Percentiles rank a stretch among this genome's conserved stretches.
Evolutionary conservation across 768 basidiomycete species (phyloP).

Genomic region (Lyophyllum semitale): DNA sequence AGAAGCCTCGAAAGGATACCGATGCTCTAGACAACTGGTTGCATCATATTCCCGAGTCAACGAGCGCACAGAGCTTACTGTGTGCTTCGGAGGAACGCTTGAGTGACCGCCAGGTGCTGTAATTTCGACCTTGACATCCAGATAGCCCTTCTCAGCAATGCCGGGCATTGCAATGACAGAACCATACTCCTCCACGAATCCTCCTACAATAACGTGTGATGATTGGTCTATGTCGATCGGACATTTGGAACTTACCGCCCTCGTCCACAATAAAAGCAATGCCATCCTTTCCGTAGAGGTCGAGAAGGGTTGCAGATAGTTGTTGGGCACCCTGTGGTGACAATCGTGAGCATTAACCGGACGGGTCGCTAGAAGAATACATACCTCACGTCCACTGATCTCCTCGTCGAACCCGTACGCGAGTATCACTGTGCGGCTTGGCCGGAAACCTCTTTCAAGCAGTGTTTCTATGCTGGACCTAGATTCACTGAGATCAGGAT

Average conservation of each 20-base stretch:
- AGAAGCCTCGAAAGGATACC: constrained; percentile 78
- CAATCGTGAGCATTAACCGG: background rate
- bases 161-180: constrained; percentile 60
- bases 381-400: constrained; percentile 50
- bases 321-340: background rate
- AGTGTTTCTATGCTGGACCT: constrained; percentile 66
- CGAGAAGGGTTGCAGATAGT: background rate
- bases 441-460: constrained; percentile 61
- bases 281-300: constrained; percentile 68
- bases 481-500: background rate
- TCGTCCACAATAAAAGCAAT: constrained; percentile 88
- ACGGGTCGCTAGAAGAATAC: background rate
- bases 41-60: background rate
- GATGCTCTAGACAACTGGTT: constrained; percentile 54
- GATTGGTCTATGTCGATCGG: background rate
- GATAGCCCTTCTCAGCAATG: constrained; percentile 74
- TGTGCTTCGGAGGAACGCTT: constrained; percentile 80
- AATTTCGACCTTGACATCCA: constrained; percentile 67
- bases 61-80: constrained; percentile 40
- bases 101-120: constrained; percentile 81
- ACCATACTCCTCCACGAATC: constrained; percentile 52
- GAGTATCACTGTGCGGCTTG: constrained; percentile 61
- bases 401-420: constrained; percentile 82
- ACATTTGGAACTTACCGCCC: constrained; percentile 55
- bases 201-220: constrained; percentile 31